Base-by-base conservation (phyloP, 441 rosid species). In the Populus hybrid region DNA sequence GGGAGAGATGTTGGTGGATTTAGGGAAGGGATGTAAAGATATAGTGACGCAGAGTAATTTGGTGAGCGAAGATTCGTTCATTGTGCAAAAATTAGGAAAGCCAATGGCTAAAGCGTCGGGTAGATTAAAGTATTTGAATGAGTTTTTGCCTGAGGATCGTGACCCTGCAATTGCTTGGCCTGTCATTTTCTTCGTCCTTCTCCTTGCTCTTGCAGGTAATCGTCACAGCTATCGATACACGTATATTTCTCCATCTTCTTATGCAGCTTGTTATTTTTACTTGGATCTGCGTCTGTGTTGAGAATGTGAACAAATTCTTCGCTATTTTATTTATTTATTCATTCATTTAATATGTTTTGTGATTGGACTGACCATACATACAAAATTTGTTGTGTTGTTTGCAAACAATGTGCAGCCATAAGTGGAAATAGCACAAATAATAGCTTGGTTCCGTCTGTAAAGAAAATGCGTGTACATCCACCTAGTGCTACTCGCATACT, bases 101-200 rank as follows among this genome's bases (percentile, higher is more conserved):
- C 97, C 98, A 7, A 84, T 87, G 70, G 90, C 88, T n/a, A 89
- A 87, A 74, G 87, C 87, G 26, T 87, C 88, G 1, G 85, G 87
- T 3, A 61, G 81, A 21, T 86, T 96, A 68, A 86, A 87, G 69
- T 89, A 90, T 42, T 88, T 94, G 81, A 96, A 96, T 18, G 97
- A 96, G 74, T 93, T 79, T 67, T 89, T 96, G 86, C 98, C 99
- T n/a, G 99, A 96, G 91, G 98, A 96, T 91, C 94, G 93, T 72
- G 95, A 96, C 89, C 99, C 98, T 0, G 84, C 76, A 63, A 94
- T 88, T 53, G 94, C 93, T 24, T 94, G 98, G 98, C 94, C 96
- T 38, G 91, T 96, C 31, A 83, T 96, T 73, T 74, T 92, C 85
- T 91, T 89, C 78, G 97, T 91, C 75, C 85, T 78, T 72, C 73